A percentile compares a stretch with the other conserved stretches of the same genome.
phyloP scores from a whole-genome alignment of 2,329 filamentous ascomycete species.

The Mariannaea elegans region DNA sequence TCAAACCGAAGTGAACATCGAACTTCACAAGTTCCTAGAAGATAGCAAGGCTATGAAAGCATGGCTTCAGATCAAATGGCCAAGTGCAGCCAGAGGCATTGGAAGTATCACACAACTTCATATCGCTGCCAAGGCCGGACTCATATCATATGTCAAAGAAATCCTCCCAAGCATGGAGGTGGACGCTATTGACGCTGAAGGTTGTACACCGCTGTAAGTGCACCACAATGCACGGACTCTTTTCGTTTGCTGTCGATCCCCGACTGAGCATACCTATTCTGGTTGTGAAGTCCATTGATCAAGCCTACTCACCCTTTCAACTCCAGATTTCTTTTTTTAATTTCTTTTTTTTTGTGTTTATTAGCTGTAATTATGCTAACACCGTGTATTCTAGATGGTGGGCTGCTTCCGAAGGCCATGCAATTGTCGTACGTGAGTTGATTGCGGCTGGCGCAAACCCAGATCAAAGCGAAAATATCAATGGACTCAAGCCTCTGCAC shows the following conservation, averaged over 20 bases:
- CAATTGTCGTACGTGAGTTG: conserved; percentile 27
- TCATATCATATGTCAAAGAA: conserved; percentile 29
- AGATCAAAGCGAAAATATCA: conserved; percentile 22
- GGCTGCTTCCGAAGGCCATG: conserved; percentile 38
- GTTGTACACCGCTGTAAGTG: conserved; percentile 38
- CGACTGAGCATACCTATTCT: too few species aligned
- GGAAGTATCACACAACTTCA: conserved; percentile 20
- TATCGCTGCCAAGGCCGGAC: conserved; percentile 29
- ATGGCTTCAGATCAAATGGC: conserved; percentile 27
- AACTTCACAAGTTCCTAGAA: conserved; percentile 19
- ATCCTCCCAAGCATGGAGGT: conserved; percentile 25
- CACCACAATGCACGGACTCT: too few species aligned
- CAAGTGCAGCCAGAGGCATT: background rate
- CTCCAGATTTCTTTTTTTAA: too few species aligned
- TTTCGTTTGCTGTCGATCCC: background rate
- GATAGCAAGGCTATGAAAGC: conserved; percentile 13
- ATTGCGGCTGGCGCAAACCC: conserved; percentile 39
- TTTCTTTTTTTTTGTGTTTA: too few species aligned
- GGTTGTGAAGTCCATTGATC: too few species aligned
- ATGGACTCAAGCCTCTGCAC: conserved; percentile 48
- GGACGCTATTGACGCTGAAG: conserved; percentile 21
- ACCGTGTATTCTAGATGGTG: conserved; percentile 21
- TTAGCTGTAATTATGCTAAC: too few species aligned
- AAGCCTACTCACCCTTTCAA: too few species aligned
- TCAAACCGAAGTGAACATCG: conserved; percentile 20